Percentiles rank a stretch among this genome's conserved stretches.
Evolutionary conservation across 768 basidiomycete species (phyloP).

Genomic region (Leccinum subtestaceum): DNA sequence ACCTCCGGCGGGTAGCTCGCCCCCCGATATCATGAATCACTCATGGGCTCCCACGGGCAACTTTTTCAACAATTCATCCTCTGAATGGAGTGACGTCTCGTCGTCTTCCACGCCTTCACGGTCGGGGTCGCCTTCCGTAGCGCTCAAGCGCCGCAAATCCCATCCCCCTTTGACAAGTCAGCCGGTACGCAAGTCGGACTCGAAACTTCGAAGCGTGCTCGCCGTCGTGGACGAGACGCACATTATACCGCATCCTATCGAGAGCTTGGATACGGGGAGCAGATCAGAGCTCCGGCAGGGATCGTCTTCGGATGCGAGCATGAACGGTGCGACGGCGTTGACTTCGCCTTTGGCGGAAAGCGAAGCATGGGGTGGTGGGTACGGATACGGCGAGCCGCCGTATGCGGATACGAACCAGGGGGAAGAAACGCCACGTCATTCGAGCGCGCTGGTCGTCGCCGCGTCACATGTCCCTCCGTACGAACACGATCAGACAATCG

Average conservation of each 20-base stretch:
- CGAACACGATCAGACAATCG: slow-evolving; percentile 22
- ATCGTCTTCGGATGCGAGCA: slow-evolving; percentile 20
- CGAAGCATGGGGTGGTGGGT: slow-evolving; percentile 37
- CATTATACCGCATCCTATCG: slow-evolving; percentile 31
- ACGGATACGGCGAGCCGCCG: slow-evolving; percentile 40
- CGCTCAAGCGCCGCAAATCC: slow-evolving; percentile 48
- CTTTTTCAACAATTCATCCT: slow-evolving; percentile 48
- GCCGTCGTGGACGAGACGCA: slow-evolving; percentile 65
- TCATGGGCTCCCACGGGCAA: slow-evolving; percentile 52
- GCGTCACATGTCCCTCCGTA: slow-evolving; percentile 23
- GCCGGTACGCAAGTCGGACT: slow-evolving; percentile 53
- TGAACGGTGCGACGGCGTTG: slow-evolving; percentile 23
- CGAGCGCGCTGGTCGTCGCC: slow-evolving; percentile 24
- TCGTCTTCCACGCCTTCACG: slow-evolving; percentile 44
- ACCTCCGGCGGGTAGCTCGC: slow-evolving; percentile 38
- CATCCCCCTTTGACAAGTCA: slow-evolving; percentile 41
- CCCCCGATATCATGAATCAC: slow-evolving; percentile 32
- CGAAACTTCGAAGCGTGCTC: slow-evolving; percentile 71
- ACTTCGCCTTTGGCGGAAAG: slow-evolving; percentile 21
- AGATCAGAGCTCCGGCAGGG: slow-evolving; percentile 23
- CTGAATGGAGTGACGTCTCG: slow-evolving; percentile 53
- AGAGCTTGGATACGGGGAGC: slow-evolving; percentile 13
- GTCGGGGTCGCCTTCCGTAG: slow-evolving; percentile 49
- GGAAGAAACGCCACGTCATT: slow-evolving; percentile 48
- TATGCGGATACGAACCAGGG: slow-evolving; percentile 32